Conservation (phyloP, 2,329 filamentous ascomycete species). For the Aspergillus tanneri region DNA sequence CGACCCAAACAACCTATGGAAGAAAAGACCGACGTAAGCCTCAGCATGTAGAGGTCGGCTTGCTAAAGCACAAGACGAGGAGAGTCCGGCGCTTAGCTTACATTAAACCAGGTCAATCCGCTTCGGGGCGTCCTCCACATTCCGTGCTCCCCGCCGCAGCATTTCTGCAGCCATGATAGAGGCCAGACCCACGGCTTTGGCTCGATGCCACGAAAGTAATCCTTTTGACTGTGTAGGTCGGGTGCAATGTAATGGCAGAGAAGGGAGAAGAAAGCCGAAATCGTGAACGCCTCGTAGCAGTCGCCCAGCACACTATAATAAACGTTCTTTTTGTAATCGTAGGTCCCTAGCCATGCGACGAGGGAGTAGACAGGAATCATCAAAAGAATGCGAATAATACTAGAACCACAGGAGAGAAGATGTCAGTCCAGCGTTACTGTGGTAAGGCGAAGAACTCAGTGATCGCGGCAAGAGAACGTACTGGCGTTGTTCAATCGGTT, state of each 20-base stretch:
- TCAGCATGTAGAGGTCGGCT: no score
- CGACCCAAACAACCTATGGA: constrained; percentile 61
- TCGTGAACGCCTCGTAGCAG: constrained; percentile 87
- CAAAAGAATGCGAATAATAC: constrained; percentile 82
- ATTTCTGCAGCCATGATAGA: constrained; percentile 67
- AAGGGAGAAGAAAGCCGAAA: constrained; percentile 80
- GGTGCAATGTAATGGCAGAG: constrained; percentile 78
- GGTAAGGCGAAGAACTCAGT: neutral
- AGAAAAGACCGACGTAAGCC: no score
- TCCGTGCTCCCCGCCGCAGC: constrained; percentile 67
- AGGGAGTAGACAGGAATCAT: constrained; percentile 82
- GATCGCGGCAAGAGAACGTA: constrained; percentile 32
- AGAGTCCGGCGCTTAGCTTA: constrained; percentile 29
- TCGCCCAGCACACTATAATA: constrained; percentile 80
- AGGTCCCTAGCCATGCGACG: constrained; percentile 70
- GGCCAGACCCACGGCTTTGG: constrained; percentile 75
- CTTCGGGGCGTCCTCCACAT: constrained; percentile 72
- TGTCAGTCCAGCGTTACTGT: constrained; percentile 7
- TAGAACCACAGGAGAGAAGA: constrained; percentile 31
- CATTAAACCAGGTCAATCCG: constrained; percentile 87
- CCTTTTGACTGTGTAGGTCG: constrained; percentile 75
- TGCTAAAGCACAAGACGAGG: no score
- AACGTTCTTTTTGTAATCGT: constrained; percentile 72
- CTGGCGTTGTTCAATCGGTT: constrained; percentile 61
- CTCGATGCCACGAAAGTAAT: constrained; percentile 69